Percentiles rank a stretch among this genome's conserved stretches.
These are phyloP conservation scores for Podospora didyma DNA, from an alignment of 495 filamentous ascomycete genomes.

Conservation along the genomic window DNA sequence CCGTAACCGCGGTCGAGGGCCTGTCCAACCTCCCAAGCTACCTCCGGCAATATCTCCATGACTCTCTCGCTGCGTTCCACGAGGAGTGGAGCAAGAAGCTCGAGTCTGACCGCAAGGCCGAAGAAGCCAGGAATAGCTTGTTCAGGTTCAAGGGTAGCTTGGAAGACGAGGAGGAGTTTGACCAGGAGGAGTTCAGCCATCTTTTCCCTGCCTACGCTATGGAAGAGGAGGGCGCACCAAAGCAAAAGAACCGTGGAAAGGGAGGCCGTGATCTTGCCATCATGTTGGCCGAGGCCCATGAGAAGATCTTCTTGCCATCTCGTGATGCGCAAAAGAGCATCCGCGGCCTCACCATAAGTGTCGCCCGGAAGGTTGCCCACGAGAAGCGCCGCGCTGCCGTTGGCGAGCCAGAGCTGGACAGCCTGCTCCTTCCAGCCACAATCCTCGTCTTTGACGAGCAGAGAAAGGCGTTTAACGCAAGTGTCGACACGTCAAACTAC, in stretches of 20 bases:
- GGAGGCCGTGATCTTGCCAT: slow-evolving; percentile 43
- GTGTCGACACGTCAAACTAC: slow-evolving; percentile 45
- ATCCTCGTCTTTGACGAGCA: slow-evolving; percentile 59
- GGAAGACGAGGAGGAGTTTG: slow-evolving; percentile 70
- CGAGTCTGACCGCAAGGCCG: slow-evolving; percentile 65
- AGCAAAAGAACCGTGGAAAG: slow-evolving; percentile 13
- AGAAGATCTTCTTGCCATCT: slow-evolving; percentile 43
- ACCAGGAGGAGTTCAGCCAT: slow-evolving; percentile 68
- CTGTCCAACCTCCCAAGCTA: slow-evolving; percentile 29
- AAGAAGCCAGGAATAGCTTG: slow-evolving; percentile 64
- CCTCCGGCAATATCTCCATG: slow-evolving; percentile 35
- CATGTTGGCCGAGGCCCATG: slow-evolving; percentile 41
- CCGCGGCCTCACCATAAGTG: slow-evolving; percentile 29
- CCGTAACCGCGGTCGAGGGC: slow-evolving; percentile 39
- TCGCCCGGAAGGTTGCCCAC: slow-evolving; percentile 31
- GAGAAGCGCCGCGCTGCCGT: slow-evolving; percentile 20
- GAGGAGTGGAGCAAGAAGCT: slow-evolving; percentile 72
- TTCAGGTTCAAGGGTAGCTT: slow-evolving; percentile 76
- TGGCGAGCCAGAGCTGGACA: slow-evolving; percentile 36
- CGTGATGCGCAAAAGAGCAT: slow-evolving; percentile 33
- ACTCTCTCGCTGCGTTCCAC: slow-evolving; percentile 67
- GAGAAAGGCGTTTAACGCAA: slow-evolving; percentile 48
- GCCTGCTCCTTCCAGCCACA: slow-evolving; percentile 58
- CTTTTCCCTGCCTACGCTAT: slow-evolving; percentile 71
- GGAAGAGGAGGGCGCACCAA: slow-evolving; percentile 18